Evolutionary conservation across 371 early-diverging fungal genomes (phyloP), one percentile per base, ranked within the genome.

Genomic region (Mucor indicus): DNA sequence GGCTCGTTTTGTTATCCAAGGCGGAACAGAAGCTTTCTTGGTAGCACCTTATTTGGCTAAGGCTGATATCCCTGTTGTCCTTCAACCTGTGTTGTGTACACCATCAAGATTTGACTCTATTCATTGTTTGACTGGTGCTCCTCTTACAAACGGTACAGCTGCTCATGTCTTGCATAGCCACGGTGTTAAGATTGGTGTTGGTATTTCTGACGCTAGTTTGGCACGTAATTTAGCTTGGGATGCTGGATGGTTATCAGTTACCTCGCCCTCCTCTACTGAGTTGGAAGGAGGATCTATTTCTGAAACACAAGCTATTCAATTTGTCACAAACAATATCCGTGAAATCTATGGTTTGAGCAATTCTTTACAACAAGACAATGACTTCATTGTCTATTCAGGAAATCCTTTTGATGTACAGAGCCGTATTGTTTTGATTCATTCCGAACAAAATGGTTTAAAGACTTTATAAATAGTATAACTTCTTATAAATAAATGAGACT

Each of bases 181-280:
- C 21, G 83, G 86, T 15, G 90, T 92, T 33, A 75, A 74, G 42
- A 64, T 89, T 4, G 84, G 73, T 16, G 41, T 89, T 23, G 78
- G 84, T 21, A 77, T 79, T 0, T 53, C 60, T 6, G 79, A 82
- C 47, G 72, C 81, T 35, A 78, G 81, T n/a, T 60, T 66, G 36
- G 80, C 79, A 3, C 77, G 88, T 41, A 80, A 83, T 31, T 58
- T 91, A 52, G 73, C 81, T 2, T 90, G 86, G 85, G 89, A 86
- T 55, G 87, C 92, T 21, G 89, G 85, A n/a, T 88, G 87, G 89
- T 76, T 77, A 10, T 56, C 68, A 1, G 56, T 53, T 16, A 67
- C 75, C 32, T 72, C 80, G 4, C 64, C 67, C 6, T 38, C 52
- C 1, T 17, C 43, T 0, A 19, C n/a, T 42, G 53, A 36, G 12